Evolutionary conservation across 352 stramenopile species (phyloP), one percentile per base, ranked within the genome.

Genomic region (Phytophthora sojae): DNA sequence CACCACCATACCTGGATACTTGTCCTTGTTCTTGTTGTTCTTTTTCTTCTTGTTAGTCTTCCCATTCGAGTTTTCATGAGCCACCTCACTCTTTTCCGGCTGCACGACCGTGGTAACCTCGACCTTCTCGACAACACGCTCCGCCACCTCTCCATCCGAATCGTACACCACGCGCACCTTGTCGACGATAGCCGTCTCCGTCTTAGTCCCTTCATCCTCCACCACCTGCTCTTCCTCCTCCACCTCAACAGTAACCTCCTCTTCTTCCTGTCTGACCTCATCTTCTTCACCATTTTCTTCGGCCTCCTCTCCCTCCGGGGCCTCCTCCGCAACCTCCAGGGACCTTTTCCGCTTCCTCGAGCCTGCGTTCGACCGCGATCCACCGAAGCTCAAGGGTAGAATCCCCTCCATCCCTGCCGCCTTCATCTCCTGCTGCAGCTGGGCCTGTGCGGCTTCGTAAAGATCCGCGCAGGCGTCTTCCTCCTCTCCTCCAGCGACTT

Each of bases 121-220:
- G 11, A 92, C 74, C 15, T 77, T 60, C 29, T 91, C 71, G 3
- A 88, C 56, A 30, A 77, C 55, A 14, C 77, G 83, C 19, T 88
- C 75, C 0, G 59, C 56, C 12, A 87, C 79, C 65, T 89, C 83
- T 19, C 83, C 86, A 58, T 93, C 82, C 6, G 86, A 92, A 72
- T 90, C 76, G 66, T 83, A 92, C 21, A 81, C 77, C 19, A 93
- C 77, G 25, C 85, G 86, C 45, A 92, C 57, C 54, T 93, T 92
- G 21, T 89, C 75, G 15, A 85, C 53, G 49, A 79, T 58, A 1
- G 58, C 58, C n/a, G 60, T 83, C 61, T 77, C 55, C 37, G 15
- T 49, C 32, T 52, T 61, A 4, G 60, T 29, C 2, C 3, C 17
- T 1, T 60, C 52, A 29, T 51, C 52, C 12, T 51, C 50, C 1